A percentile compares a stretch with the other conserved stretches of the same genome.
phyloP scores from a whole-genome alignment of 805 yeast species.

The Candida khao-thaluensis region DNA sequence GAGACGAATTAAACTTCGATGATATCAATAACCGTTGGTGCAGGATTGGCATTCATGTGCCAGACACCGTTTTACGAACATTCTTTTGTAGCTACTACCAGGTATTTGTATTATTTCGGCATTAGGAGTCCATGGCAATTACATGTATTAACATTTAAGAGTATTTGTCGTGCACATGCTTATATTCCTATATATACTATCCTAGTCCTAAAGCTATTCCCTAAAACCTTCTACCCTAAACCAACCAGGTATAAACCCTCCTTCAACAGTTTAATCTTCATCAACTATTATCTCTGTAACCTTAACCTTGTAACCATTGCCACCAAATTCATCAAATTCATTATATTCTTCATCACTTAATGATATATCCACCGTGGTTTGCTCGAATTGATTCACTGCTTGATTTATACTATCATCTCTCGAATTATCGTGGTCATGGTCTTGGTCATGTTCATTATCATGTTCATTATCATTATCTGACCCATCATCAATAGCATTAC shows the following conservation, averaged over 20 bases:
- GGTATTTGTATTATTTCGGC: too few species aligned
- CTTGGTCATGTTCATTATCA: too few species aligned
- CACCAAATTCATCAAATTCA: slow-evolving; percentile 12
- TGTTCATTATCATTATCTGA: not conserved
- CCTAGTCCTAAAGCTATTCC: not conserved
- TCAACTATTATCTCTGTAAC: slow-evolving; percentile 42
- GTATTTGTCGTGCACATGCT: not conserved
- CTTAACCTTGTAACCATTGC: slow-evolving; percentile 33
- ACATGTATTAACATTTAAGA: too few species aligned
- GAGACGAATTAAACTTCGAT: not conserved
- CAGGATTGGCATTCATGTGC: too few species aligned
- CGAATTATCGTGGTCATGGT: not conserved
- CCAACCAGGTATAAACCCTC: slow-evolving; percentile 10
- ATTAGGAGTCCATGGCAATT: too few species aligned
- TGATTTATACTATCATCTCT: slow-evolving; percentile 9
- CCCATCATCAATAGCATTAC: slow-evolving; percentile 21
- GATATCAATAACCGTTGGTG: slow-evolving; percentile 1
- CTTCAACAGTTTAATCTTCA: slow-evolving; percentile 29
- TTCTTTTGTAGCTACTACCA: too few species aligned
- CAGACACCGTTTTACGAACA: too few species aligned
- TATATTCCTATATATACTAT: not conserved
- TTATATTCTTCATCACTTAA: slow-evolving; percentile 15
- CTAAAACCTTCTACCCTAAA: not conserved
- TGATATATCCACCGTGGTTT: slow-evolving; percentile 13
- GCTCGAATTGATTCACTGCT: slow-evolving; percentile 13